Evolutionary conservation across 805 yeast species (phyloP), one percentile per base, ranked within the genome.

Genomic region (Lipomyces spencermartinsiae): DNA sequence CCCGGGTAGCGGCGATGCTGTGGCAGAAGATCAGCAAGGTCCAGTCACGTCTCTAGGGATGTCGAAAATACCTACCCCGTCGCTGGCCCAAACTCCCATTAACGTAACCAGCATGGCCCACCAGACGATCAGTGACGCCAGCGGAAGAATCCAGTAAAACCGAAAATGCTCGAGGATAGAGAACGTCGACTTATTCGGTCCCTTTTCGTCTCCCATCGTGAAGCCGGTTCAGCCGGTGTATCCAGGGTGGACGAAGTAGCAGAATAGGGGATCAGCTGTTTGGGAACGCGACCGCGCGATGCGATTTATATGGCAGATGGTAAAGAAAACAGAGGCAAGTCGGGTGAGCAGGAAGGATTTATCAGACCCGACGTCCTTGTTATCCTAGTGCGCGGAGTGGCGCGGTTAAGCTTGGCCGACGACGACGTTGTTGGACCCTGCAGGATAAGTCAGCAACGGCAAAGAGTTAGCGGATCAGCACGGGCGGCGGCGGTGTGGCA

Each of bases 81-180:
- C 92, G 2, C 82, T 84, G 1, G 90, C 86, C 98, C 98, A 93
- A 72, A 88, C 85, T 1, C 84, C 77, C 71, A 93, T 76, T 85
- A 94, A 80, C 4, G 97, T 91, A 4, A 89, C 87, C 10, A 93
- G 84, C 97, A 92, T 91, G 2, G 91, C 97, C 87, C 93, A 90
- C 98, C 98, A 93, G 16, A 87, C 89, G 1, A 87, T 78, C 62
- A 86, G 79, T 1, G 92, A 85, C 1, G 87, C 74, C 56, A 92
- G 78, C 2, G 97, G 97, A 49, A 93, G 72, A 68, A 78, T 72
- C 82, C 81, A 81, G 69, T 78, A 78, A 58, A 74, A 66, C 10
- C 65, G 64, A 43, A 69, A 67, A 2, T 22, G 19, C 31, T 33
- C 51, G 12, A 61, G 54, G 14, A 46, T 14, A 7, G 56, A n/a